These are phyloP conservation scores for Tylopilus sp. DNA, from an alignment of 1,284 basidiomycete species.

Conservation along the genomic window DNA sequence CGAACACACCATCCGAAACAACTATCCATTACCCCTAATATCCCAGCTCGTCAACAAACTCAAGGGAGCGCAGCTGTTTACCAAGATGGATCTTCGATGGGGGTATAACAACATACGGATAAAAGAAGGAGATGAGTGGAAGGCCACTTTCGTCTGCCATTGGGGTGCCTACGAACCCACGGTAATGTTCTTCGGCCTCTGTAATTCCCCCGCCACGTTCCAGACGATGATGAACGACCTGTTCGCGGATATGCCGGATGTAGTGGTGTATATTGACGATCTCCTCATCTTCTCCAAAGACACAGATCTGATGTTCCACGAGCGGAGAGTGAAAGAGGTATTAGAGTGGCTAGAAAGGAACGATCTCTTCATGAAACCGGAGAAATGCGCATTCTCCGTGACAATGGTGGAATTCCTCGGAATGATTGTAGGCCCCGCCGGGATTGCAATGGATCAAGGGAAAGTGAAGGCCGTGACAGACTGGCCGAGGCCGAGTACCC, in stretches of 20 bases:
- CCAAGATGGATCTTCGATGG: not conserved
- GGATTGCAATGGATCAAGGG: not conserved
- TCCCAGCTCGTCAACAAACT: not conserved
- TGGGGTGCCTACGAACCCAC: not conserved
- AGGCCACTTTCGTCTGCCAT: not conserved
- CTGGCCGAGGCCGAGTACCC: not conserved
- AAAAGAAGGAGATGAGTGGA: not conserved
- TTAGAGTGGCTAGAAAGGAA: not conserved
- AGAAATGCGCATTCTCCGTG: not conserved
- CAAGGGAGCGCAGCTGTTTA: not conserved
- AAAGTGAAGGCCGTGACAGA: not conserved
- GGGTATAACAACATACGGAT: not conserved
- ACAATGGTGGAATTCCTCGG: not conserved
- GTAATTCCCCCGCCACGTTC: not conserved
- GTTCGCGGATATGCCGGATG: not conserved
- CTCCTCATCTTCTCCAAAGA: not conserved
- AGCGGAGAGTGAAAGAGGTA: not conserved
- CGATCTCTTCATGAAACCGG: not conserved
- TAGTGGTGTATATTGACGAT: not conserved
- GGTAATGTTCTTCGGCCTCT: not conserved
- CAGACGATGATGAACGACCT: not conserved
- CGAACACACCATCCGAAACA: not conserved
- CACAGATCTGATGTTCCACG: accelerated
- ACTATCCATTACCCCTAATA: not conserved
- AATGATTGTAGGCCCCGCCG: not conserved